Evolutionary conservation across 1,284 basidiomycete species (phyloP).

Genomic region (Melanopsichium pennsylvanicum): DNA sequence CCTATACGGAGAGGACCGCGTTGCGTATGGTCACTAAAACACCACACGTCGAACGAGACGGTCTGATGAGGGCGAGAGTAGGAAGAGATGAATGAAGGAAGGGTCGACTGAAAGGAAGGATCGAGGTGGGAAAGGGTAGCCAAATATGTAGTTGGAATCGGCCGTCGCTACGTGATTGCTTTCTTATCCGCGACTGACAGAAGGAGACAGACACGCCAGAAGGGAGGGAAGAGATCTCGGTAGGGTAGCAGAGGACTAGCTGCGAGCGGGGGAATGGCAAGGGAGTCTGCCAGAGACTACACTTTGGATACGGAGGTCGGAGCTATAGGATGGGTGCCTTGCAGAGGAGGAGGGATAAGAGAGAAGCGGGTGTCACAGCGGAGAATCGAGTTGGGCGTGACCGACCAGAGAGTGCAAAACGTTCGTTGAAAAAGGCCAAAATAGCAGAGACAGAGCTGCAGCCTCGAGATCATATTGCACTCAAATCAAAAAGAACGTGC

Average conservation of each 20-base stretch:
- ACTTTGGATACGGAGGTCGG: not conserved
- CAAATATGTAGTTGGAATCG: slow-evolving; percentile 27
- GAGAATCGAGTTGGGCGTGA: slow-evolving; percentile 3
- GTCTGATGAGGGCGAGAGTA: slow-evolving; percentile 2
- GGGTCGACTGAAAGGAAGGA: not conserved
- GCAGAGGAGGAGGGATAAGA: not conserved
- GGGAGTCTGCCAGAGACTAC: not conserved
- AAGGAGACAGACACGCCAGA: no score
- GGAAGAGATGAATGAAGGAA: slow-evolving; percentile 2
- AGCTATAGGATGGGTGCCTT: not conserved
- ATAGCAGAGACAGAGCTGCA: not conserved
- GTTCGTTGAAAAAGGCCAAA: not conserved
- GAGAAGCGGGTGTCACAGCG: no score
- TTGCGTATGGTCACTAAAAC: slow-evolving; percentile 18
- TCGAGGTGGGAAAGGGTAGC: slow-evolving; percentile 3
- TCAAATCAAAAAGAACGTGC: not conserved
- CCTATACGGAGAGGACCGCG: not conserved
- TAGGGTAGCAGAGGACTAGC: not conserved
- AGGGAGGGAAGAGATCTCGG: no score
- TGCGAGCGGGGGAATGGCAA: not conserved
- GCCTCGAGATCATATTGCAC: not conserved
- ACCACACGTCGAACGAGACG: slow-evolving; percentile 20
- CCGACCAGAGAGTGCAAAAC: not conserved
- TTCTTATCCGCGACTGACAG: no score
- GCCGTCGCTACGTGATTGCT: no score